phyloP scores from a whole-genome alignment of 2,329 filamentous ascomycete species.

The Chaetoscypha palmicola region DNA sequence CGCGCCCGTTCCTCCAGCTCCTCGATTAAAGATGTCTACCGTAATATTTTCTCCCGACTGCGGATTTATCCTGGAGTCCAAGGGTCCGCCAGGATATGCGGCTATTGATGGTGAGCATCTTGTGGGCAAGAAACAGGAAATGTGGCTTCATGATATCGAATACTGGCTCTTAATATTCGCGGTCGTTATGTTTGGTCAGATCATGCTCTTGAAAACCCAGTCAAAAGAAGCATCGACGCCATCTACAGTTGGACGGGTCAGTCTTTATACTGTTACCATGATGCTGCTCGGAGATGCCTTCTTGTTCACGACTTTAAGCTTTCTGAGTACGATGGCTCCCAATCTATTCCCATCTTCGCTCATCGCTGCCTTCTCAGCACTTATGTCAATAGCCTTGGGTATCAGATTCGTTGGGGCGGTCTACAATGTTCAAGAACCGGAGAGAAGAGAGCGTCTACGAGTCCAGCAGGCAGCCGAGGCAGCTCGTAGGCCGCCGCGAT shows the following conservation, averaged over 20 bases:
- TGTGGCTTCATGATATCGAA: slow-evolving; percentile 49
- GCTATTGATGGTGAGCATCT: slow-evolving; percentile 48
- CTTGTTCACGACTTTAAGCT: slow-evolving; percentile 47
- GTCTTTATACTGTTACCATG: slow-evolving; percentile 53
- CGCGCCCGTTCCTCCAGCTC: slow-evolving; percentile 45
- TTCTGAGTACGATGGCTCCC: slow-evolving; percentile 48
- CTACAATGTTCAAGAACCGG: slow-evolving; percentile 53
- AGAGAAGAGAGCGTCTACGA: slow-evolving; percentile 37
- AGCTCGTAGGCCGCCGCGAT: slow-evolving; percentile 23
- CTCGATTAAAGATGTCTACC: slow-evolving; percentile 53
- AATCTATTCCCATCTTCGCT: slow-evolving; percentile 52
- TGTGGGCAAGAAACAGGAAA: slow-evolving; percentile 53
- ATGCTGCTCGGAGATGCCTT: slow-evolving; percentile 59
- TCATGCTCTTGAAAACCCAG: slow-evolving; percentile 55
- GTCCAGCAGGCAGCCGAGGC: slow-evolving; percentile 22
- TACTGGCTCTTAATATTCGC: slow-evolving; percentile 52
- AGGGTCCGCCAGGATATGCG: slow-evolving; percentile 51
- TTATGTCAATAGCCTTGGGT: slow-evolving; percentile 51
- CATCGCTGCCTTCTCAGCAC: slow-evolving; percentile 44
- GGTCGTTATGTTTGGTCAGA: slow-evolving; percentile 51
- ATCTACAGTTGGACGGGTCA: slow-evolving; percentile 59
- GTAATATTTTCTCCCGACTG: slow-evolving; percentile 64
- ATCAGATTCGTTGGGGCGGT: slow-evolving; percentile 54
- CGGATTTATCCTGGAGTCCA: slow-evolving; percentile 57
- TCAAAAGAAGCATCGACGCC: slow-evolving; percentile 61